Percentiles rank a stretch among this genome's conserved stretches.
phyloP scores from a whole-genome alignment of 2,329 filamentous ascomycete species.

The Dothidotthia symphoricarpi region DNA sequence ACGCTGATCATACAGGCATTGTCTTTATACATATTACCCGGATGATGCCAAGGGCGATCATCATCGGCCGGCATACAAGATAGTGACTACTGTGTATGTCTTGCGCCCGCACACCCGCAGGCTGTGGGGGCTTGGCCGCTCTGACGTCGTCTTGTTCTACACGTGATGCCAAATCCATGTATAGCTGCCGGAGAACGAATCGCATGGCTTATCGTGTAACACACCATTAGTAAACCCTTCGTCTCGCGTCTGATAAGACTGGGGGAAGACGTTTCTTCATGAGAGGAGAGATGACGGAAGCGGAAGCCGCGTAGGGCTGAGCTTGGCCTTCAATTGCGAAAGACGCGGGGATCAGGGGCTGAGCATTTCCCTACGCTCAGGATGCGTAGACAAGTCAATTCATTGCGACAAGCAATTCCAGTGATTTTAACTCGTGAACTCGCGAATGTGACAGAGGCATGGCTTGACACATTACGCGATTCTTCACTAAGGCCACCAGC shows the following conservation, averaged over 20 bases:
- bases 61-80: background rate
- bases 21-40: too few relatives aligned
- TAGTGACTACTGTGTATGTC: constrained; percentile 16
- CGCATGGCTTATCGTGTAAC: constrained; percentile 12
- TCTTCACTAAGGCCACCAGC: too few relatives aligned
- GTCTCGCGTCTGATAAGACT: background rate
- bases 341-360: constrained; percentile 6
- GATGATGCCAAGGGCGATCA: too few relatives aligned
- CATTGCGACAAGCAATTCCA: too few relatives aligned
- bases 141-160: constrained; percentile 29
- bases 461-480: constrained; percentile 3
- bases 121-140: constrained; percentile 23
- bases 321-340: constrained; percentile 8
- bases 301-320: constrained; percentile 8
- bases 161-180: constrained; percentile 10
- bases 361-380: constrained; percentile 3
- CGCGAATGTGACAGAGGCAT: constrained; percentile 7
- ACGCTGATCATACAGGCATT: background rate
- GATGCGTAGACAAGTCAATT: too few relatives aligned
- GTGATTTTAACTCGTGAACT: background rate
- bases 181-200: constrained; percentile 5
- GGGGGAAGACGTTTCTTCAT: background rate
- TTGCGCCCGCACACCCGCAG: constrained; percentile 14
- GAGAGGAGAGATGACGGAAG: background rate
- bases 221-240: constrained; percentile 6